Evolutionary conservation across 148 eudicot genomes (phyloP).

Genomic region (Salicornia ramosissima): DNA sequence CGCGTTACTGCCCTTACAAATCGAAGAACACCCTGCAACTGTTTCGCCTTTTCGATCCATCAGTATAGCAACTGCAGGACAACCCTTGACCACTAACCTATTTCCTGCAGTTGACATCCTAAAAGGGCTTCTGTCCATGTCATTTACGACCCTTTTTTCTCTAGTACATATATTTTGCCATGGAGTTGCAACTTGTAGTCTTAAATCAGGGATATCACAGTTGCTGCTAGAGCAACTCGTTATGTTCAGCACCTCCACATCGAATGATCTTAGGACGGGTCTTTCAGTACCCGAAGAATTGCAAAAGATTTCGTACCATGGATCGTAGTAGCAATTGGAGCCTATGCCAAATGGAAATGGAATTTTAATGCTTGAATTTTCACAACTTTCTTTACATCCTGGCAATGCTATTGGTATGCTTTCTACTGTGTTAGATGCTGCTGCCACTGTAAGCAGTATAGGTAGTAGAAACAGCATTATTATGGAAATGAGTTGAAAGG

Average conservation of each 20-base stretch:
- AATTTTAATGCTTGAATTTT: conserved; percentile 10
- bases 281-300: conserved; percentile 7
- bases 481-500: no score
- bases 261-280: conserved; percentile 12
- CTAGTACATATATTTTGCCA: conserved; percentile 18
- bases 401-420: conserved; percentile 10
- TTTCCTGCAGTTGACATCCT: conserved; percentile 17
- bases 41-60: conserved; percentile 3
- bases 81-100: conserved; percentile 19
- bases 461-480: conserved; percentile 1
- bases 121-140: conserved; percentile 13
- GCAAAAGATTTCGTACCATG: conserved; percentile 26
- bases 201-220: conserved; percentile 9
- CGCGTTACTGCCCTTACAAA: conserved; percentile 7
- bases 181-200: conserved; percentile 15
- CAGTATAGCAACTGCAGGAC: conserved; percentile 16
- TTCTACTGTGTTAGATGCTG: background rate
- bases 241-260: conserved; percentile 21
- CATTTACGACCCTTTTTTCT: background rate
- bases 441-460: background rate
- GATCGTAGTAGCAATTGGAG: conserved; percentile 13
- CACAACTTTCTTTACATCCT: conserved; percentile 22
- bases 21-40: conserved; percentile 22
- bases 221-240: conserved; percentile 10
- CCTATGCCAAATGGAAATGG: conserved; percentile 28